Evolutionary conservation across 202 grass and related monocot species (phyloP).

Genomic region (Schoenoplectus tabernaemontani): DNA sequence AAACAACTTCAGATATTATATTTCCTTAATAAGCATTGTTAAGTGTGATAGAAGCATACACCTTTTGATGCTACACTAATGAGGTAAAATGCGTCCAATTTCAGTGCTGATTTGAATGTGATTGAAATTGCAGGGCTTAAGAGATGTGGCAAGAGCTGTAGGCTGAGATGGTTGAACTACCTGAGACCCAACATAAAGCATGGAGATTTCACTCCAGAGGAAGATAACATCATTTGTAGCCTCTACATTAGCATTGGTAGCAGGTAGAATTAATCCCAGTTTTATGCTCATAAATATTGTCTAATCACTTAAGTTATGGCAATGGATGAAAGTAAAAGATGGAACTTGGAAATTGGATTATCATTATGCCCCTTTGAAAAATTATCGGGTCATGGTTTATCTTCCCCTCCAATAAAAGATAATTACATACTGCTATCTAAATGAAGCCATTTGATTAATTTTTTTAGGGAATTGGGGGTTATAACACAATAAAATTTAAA

Average conservation of each 20-base stretch:
- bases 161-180: slow-evolving; percentile 91
- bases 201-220: slow-evolving; percentile 76
- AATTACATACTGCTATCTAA: not conserved
- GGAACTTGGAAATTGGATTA: not conserved
- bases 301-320: not conserved
- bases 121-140: slow-evolving; percentile 49
- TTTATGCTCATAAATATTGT: not conserved
- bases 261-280: slow-evolving; percentile 34
- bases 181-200: slow-evolving; percentile 93
- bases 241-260: slow-evolving; percentile 96
- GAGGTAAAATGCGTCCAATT: not conserved
- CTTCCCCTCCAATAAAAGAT: not conserved
- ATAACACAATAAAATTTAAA: not conserved
- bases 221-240: slow-evolving; percentile 78
- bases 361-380: not conserved
- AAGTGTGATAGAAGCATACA: not conserved
- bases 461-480: too few relatives aligned
- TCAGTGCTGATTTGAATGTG: not conserved
- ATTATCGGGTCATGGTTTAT: not conserved
- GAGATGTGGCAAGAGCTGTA: slow-evolving; percentile 90
- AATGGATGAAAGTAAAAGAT: not conserved
- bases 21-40: too few relatives aligned
- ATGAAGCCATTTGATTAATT: too few relatives aligned
- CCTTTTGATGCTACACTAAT: not conserved
- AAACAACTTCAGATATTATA: too few relatives aligned